A percentile compares a stretch with the other conserved stretches of the same genome.
phyloP scores from a whole-genome alignment of 2,329 filamentous ascomycete species.

The Alternaria sp. region DNA sequence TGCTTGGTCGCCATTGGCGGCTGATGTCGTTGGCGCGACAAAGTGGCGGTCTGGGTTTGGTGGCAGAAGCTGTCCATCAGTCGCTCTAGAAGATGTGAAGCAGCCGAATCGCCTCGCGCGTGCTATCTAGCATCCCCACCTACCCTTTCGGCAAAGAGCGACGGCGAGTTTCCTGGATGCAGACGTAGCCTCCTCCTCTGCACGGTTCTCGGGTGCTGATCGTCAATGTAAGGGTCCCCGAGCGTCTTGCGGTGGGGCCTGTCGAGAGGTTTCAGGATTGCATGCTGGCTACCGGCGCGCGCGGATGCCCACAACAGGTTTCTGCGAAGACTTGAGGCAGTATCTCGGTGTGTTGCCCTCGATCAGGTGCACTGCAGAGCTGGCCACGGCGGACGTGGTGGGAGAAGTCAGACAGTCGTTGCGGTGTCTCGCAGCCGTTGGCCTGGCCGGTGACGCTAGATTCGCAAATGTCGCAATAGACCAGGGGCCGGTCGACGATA shows the following conservation, averaged over 20 bases:
- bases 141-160: slow-evolving; percentile 8
- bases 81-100: neutral
- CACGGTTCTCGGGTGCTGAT: neutral
- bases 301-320: neutral
- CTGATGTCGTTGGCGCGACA: slow-evolving; percentile 6
- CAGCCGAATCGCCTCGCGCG: neutral
- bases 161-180: slow-evolving; percentile 2
- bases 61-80: neutral
- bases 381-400: neutral
- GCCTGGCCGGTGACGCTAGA: slow-evolving; percentile 5
- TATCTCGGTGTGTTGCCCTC: neutral
- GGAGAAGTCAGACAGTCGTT: neutral
- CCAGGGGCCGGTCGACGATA: slow-evolving; percentile 7
- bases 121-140: slow-evolving; percentile 6
- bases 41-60: slow-evolving; percentile 12
- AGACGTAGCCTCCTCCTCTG: neutral
- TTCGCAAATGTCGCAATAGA: slow-evolving; percentile 13
- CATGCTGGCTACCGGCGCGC: neutral
- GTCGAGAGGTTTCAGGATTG: slow-evolving; percentile 1
- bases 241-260: neutral
- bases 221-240: slow-evolving; percentile 1
- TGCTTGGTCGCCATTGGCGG: slow-evolving; percentile 3
- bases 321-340: neutral
- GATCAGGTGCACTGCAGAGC: neutral
- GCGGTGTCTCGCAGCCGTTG: slow-evolving; percentile 10